phyloP scores from a whole-genome alignment of 1,139 yeast genomes.

The Saccharomyces hybrid region DNA sequence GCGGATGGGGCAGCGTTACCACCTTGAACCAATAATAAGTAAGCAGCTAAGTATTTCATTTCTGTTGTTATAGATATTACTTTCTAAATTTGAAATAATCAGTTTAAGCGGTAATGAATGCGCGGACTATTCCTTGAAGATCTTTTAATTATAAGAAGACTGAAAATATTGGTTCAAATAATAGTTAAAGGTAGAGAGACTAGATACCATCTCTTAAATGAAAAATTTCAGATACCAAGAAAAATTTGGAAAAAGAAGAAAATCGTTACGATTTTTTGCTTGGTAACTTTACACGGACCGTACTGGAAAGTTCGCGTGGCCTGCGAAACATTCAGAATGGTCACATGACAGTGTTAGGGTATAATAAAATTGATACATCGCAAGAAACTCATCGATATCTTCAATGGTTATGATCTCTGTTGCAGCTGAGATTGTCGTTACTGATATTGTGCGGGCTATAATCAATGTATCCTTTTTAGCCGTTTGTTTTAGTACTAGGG shows the following conservation, averaged over 20 bases:
- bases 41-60: slow-evolving; percentile 90
- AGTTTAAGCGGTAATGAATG: slow-evolving; percentile 28
- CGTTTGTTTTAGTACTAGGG: no score
- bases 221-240: slow-evolving; percentile 2
- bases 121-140: slow-evolving; percentile 35
- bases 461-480: no score
- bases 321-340: not conserved
- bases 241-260: not conserved
- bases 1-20: slow-evolving; percentile 90
- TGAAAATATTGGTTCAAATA: not conserved
- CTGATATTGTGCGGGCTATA: no score
- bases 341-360: not conserved
- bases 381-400: no score
- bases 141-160: slow-evolving; percentile 9
- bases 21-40: slow-evolving; percentile 79
- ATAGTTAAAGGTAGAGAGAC: slow-evolving; percentile 1
- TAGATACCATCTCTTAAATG: slow-evolving; percentile 1
- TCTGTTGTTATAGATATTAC: slow-evolving; percentile 34
- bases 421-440: no score
- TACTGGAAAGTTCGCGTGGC: not conserved
- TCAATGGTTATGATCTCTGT: no score
- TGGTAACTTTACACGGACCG: not conserved
- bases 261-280: not conserved
- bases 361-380: not conserved
- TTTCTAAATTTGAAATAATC: slow-evolving; percentile 30